Evolutionary conservation across 2,329 filamentous ascomycete genomes (phyloP), one percentile per base, ranked within the genome.

Genomic region (Epichloe hybrida): DNA sequence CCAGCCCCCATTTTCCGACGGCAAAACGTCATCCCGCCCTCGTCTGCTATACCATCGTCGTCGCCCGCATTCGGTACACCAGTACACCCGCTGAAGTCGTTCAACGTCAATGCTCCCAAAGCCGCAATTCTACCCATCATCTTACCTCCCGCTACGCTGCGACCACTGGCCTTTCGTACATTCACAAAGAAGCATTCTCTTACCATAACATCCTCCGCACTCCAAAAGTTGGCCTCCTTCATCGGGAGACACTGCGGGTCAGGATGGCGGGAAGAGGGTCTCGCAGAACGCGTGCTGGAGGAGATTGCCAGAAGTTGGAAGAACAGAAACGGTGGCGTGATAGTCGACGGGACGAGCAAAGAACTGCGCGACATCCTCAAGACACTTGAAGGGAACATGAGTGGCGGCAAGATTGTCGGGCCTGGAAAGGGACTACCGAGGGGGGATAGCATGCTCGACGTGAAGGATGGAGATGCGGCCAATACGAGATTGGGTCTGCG

Each of bases 121-220:
- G 75, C 81, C 12, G 74, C 81, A 6, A 86, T 97, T 46, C 75
- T 98, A 1, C 89, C 93, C 4, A 93, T 98, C 52, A 75, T 95
- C 37, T 81, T 98, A 4, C 90, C 91, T 3, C 86, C 90, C 0
- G 81, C 88, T 9, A 94, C 87, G 0, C 72, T 98, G 40, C 79
- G 94, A 55, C 91, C 93, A 2, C 75, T 97, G 20, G 94, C 93
- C 8, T 97, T 98, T 63, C 82, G 93, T 45, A 94, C 88, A 0
- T 95, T 98, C 58, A 98, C 93, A 2, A 96, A 96, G 68, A 98
- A 97, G 63, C 88, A 98, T 69, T 94, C 91, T 59, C 74, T 98
- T 51, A 97, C 90, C 0, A 79, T 98, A 49, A 90, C 87, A 7
- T 93, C 91, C 0, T 81, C 89, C 0, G 88, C 93, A 0, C 72